These are phyloP conservation scores for Acrocalymma vagum DNA, from an alignment of 2,329 filamentous ascomycete species.

Conservation along the genomic window DNA sequence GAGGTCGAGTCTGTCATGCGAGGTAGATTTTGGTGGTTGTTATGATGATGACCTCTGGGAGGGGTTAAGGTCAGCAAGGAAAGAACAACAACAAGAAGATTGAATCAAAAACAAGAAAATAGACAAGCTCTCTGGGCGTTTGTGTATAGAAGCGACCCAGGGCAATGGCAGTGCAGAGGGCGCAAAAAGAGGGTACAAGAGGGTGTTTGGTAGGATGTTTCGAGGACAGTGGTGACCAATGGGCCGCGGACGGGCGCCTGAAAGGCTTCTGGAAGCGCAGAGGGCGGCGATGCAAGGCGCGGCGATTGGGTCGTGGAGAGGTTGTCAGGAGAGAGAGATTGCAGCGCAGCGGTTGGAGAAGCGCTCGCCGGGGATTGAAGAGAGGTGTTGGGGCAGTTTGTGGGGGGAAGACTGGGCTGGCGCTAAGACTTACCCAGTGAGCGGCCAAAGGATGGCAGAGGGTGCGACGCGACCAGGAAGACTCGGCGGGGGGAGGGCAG, in stretches of 20 bases:
- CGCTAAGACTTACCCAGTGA: conserved; percentile 50
- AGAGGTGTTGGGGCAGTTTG: no score
- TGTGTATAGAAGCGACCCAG: conserved; percentile 31
- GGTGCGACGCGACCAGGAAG: no score
- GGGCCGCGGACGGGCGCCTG: conserved; percentile 31
- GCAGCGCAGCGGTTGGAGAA: conserved; percentile 43
- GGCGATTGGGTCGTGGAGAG: conserved; percentile 38
- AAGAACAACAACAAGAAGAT: no score
- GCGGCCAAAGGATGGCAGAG: conserved; percentile 25
- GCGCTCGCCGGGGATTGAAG: conserved; percentile 40
- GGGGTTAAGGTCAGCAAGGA: no score
- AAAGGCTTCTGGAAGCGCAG: conserved; percentile 29
- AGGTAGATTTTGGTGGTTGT: conserved; percentile 26
- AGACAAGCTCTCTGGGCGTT: no score
- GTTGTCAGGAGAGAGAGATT: conserved; percentile 23
- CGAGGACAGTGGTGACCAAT: conserved; percentile 32
- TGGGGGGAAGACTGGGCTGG: conserved; percentile 39
- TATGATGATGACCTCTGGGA: no score
- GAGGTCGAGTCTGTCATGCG: conserved; percentile 44
- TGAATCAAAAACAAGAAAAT: no score
- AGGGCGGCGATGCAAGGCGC: conserved; percentile 16
- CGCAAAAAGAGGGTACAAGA: conserved; percentile 24
- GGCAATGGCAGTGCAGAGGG: conserved; percentile 21
- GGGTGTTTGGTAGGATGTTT: conserved; percentile 32
- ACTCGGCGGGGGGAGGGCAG: conserved; percentile 9